Conservation (phyloP, 1,284 basidiomycete species). For the Crepidotus sp. region DNA sequence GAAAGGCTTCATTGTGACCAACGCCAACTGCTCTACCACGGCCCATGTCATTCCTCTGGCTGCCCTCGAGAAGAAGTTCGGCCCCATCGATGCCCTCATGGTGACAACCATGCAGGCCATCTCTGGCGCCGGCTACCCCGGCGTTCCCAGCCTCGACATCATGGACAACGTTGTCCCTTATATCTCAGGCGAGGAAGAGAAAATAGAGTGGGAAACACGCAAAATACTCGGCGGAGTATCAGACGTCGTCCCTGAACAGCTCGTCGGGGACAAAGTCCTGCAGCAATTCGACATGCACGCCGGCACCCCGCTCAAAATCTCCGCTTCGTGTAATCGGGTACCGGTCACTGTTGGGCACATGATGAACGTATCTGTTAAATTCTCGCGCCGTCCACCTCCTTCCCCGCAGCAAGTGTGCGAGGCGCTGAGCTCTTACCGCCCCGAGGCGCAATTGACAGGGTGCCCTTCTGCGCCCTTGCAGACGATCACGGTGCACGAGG, state of each 20-base stretch:
- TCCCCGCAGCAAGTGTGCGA: slow-evolving; percentile 82
- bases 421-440: slow-evolving; percentile 68
- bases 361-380: slow-evolving; percentile 83
- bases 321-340: slow-evolving; percentile 88
- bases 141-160: slow-evolving; percentile 86
- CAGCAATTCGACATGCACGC: slow-evolving; percentile 82
- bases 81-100: slow-evolving; percentile 84
- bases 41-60: slow-evolving; percentile 88
- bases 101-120: slow-evolving; percentile 98
- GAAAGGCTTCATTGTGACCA: slow-evolving; percentile 95
- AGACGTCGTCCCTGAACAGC: slow-evolving; percentile 12
- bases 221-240: slow-evolving; percentile 89
- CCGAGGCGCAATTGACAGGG: slow-evolving; percentile 71
- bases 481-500: slow-evolving; percentile 89
- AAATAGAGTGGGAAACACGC: slow-evolving; percentile 97
- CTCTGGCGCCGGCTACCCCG: slow-evolving; percentile 95
- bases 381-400: slow-evolving; percentile 74
- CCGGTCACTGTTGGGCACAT: slow-evolving; percentile 91
- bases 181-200: slow-evolving; percentile 96
- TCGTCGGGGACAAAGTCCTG: slow-evolving; percentile 16
- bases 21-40: slow-evolving; percentile 98
- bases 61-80: slow-evolving; percentile 88
- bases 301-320: slow-evolving; percentile 72
- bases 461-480: slow-evolving; percentile 84
- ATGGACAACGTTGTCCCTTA: slow-evolving; percentile 95